These are phyloP conservation scores for Ganoderma boninense DNA, from an alignment of 1,284 basidiomycete genomes.

Conservation along the genomic window DNA sequence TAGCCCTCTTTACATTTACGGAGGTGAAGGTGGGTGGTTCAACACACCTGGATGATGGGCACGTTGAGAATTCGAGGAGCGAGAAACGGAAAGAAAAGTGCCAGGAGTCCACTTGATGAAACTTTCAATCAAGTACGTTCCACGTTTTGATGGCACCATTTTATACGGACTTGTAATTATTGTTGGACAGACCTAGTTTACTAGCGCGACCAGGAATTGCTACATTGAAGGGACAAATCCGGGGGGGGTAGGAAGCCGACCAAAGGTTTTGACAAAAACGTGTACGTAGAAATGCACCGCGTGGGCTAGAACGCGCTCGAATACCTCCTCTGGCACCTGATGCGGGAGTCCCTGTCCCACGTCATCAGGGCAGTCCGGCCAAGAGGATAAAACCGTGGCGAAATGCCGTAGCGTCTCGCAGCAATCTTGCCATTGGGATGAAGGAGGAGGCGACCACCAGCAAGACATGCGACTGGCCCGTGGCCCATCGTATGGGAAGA, in stretches of 20 bases:
- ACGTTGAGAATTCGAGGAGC: no score
- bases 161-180: no score
- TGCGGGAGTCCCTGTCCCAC: background rate
- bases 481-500: background rate
- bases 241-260: background rate
- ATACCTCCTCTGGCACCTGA: background rate
- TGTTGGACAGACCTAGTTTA: no score
- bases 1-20: no score
- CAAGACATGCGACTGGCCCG: background rate
- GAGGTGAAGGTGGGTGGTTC: no score
- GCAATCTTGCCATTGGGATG: background rate
- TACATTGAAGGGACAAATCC: no score
- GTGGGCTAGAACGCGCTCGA: background rate
- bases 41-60: no score
- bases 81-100: no score
- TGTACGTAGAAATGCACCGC: background rate
- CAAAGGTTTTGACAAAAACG: background rate
- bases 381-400: background rate
- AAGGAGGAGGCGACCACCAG: background rate
- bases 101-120: no score
- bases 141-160: no score
- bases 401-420: background rate
- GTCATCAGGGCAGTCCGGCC: slow-evolving; percentile 6
- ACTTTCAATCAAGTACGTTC: no score
- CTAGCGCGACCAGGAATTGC: no score